Percentiles rank a stretch among this genome's conserved stretches.
phyloP scores from a whole-genome alignment of 106 monocot genomes.

The Acorus calamus region DNA sequence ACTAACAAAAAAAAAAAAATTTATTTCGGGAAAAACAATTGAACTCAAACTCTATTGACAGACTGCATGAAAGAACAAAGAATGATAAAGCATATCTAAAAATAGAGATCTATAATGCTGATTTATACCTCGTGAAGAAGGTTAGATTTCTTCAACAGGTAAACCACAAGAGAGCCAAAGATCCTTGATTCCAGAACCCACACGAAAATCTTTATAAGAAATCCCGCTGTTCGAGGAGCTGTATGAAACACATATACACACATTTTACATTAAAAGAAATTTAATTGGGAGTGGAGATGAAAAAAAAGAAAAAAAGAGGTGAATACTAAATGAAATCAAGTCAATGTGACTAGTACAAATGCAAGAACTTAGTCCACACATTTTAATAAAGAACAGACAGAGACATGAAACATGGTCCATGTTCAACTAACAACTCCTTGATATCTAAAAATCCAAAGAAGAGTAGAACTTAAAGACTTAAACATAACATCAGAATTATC shows the following conservation, averaged over 20 bases:
- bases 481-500: too few species aligned
- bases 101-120: neutral
- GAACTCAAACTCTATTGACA: neutral
- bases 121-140: slow-evolving; percentile 59
- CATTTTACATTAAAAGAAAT: neutral
- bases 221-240: slow-evolving; percentile 82
- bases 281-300: neutral
- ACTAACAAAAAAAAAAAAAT: too few species aligned
- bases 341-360: too few species aligned
- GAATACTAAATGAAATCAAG: too few species aligned
- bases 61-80: neutral
- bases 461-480: too few species aligned
- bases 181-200: slow-evolving; percentile 76
- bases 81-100: neutral
- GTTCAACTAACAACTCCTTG: too few species aligned
- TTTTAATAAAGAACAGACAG: too few species aligned
- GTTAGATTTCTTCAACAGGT: slow-evolving; percentile 62
- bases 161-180: slow-evolving; percentile 37
- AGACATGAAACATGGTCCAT: too few species aligned
- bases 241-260: slow-evolving; percentile 1
- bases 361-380: too few species aligned
- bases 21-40: too few species aligned
- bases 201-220: slow-evolving; percentile 74
- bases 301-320: neutral
- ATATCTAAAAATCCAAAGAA: too few species aligned